Evolutionary conservation across 768 basidiomycete species (phyloP).

Genomic region (Suillus subaureus): DNA sequence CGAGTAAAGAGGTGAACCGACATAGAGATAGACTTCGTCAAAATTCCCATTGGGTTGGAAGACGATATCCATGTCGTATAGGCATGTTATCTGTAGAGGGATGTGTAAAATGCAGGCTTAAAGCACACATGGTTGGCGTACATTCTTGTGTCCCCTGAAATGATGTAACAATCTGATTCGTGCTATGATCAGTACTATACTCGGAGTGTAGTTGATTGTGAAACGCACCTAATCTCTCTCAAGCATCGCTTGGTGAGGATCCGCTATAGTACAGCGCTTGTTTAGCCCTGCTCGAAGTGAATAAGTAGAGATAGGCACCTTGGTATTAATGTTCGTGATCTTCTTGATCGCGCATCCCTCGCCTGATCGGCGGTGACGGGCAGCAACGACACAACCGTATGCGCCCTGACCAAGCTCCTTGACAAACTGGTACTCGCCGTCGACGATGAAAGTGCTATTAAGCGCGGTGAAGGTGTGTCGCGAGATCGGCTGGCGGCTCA

Average conservation of each 20-base stretch:
- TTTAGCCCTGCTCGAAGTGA: conserved; percentile 14
- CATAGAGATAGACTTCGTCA: conserved; percentile 94
- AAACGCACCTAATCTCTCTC: conserved; percentile 83
- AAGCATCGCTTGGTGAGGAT: conserved; percentile 97
- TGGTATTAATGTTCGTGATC: conserved; percentile 92
- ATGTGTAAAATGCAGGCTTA: conserved; percentile 16
- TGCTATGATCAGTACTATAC: conserved; percentile 14
- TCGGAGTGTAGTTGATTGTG: neutral
- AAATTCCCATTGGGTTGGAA: conserved; percentile 91
- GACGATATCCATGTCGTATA: conserved; percentile 99
- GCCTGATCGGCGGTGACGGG: conserved; percentile 78
- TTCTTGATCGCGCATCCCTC: conserved; percentile 96
- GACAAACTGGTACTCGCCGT: conserved; percentile 88
- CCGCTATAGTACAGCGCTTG: conserved; percentile 47
- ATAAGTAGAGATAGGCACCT: conserved; percentile 46
- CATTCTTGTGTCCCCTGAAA: conserved; percentile 99
- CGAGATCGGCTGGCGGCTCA: conserved; percentile 42
- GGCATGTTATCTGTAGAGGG: conserved; percentile 76
- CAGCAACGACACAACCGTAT: conserved; percentile 90
- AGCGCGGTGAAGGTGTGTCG: conserved; percentile 81
- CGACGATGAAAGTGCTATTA: conserved; percentile 86
- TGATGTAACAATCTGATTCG: conserved; percentile 81
- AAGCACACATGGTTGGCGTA: conserved; percentile 37
- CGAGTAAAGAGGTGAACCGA: conserved; percentile 37
- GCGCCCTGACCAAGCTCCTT: conserved; percentile 98